phyloP scores from a whole-genome alignment of 345 rosid genomes.

The Hibiscus mutabilis region DNA sequence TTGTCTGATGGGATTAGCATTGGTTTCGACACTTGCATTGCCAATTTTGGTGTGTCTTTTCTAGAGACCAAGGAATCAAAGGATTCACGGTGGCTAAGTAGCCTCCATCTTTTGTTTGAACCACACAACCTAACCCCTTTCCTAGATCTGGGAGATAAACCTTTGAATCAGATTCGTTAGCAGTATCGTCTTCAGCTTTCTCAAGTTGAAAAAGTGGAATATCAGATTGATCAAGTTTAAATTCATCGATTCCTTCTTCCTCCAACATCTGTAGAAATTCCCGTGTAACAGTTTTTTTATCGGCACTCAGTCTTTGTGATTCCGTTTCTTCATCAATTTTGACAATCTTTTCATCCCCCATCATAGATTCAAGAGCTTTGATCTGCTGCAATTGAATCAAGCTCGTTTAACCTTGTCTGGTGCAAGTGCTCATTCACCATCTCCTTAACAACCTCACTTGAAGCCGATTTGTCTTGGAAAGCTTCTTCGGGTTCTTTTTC shows the following conservation, averaged over 20 bases:
- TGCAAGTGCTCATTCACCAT: constrained; percentile 57
- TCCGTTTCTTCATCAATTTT: constrained; percentile 40
- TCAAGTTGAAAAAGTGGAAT: constrained; percentile 45
- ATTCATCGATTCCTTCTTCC: constrained; percentile 40
- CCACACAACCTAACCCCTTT: constrained; percentile 74
- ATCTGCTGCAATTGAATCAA: constrained; percentile 87
- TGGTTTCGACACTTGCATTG: constrained; percentile 88
- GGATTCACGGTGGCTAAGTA: constrained; percentile 88
- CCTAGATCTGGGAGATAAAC: constrained; percentile 77
- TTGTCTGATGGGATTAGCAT: constrained; percentile 37
- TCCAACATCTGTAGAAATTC: constrained; percentile 90
- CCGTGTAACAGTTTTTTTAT: constrained; percentile 71
- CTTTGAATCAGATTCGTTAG: constrained; percentile 39
- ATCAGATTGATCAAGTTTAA: constrained; percentile 35
- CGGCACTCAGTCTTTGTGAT: constrained; percentile 65
- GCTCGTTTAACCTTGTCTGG: constrained; percentile 54
- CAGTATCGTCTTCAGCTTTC: constrained; percentile 25
- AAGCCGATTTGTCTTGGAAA: constrained; percentile 30
- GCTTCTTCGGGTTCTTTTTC: constrained; percentile 35
- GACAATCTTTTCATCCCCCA: constrained; percentile 39
- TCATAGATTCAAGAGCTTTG: constrained; percentile 86
- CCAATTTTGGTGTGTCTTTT: constrained; percentile 79
- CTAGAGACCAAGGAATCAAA: constrained; percentile 43
- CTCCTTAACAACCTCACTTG: constrained; percentile 69
- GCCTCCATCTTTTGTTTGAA: constrained; percentile 90